Evolutionary conservation across 495 filamentous ascomycete species (phyloP).

Genomic region (Darksidea phi): DNA sequence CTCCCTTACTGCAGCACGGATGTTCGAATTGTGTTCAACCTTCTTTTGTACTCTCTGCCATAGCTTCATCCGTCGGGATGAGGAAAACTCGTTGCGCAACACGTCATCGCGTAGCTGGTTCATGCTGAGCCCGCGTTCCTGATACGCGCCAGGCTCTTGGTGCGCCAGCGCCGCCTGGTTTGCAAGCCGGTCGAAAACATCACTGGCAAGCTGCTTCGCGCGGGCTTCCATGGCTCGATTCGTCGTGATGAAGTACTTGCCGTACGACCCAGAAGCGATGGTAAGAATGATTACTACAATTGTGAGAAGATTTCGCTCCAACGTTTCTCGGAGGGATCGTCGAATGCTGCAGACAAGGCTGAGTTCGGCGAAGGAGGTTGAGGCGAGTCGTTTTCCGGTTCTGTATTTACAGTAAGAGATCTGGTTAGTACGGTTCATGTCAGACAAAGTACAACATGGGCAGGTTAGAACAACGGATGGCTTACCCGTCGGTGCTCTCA

Average conservation of each 20-base stretch:
- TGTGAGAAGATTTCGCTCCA: constrained; percentile 93
- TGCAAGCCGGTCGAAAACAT: constrained; percentile 78
- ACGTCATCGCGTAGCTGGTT: constrained; percentile 91
- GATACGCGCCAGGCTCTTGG: constrained; percentile 55
- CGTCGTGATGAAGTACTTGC: constrained; percentile 54
- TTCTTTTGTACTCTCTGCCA: constrained; percentile 79
- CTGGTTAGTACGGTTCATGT: constrained; percentile 38
- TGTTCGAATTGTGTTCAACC: constrained; percentile 91
- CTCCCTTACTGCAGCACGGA: constrained; percentile 80
- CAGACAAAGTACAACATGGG: constrained; percentile 24
- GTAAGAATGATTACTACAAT: constrained; percentile 68
- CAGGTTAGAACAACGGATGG: constrained; percentile 35
- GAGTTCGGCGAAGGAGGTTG: constrained; percentile 83
- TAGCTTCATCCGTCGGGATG: constrained; percentile 67
- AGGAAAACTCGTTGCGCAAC: constrained; percentile 74
- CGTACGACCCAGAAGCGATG: constrained; percentile 54
- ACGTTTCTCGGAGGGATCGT: constrained; percentile 83
- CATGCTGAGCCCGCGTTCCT: constrained; percentile 76
- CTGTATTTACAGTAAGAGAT: constrained; percentile 60
- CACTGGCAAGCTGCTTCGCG: constrained; percentile 75
- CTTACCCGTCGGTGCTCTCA: constrained; percentile 73
- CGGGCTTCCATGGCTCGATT: constrained; percentile 63
- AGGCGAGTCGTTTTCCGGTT: constrained; percentile 61
- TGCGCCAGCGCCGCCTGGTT: constrained; percentile 74
- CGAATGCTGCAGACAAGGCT: constrained; percentile 82